phyloP scores from a whole-genome alignment of 495 filamentous ascomycete genomes.

The Daldinia loculata region DNA sequence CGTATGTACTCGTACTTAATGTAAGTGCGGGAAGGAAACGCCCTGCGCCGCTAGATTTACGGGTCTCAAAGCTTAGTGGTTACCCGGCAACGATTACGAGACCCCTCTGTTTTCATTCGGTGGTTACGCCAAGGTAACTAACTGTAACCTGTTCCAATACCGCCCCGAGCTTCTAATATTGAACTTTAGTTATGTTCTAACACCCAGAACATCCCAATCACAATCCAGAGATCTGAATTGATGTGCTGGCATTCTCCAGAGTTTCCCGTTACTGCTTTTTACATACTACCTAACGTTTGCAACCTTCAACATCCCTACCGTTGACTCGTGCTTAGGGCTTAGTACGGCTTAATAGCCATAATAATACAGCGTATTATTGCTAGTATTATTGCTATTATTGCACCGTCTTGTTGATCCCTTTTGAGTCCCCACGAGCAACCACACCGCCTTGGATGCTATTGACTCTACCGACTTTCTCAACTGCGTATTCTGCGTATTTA shows the following conservation, averaged over 20 bases:
- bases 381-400: slow-evolving; percentile 18
- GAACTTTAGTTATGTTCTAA: slow-evolving; percentile 15
- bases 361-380: slow-evolving; percentile 38
- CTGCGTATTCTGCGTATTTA: slow-evolving; percentile 12
- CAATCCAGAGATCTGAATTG: slow-evolving; percentile 34
- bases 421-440: slow-evolving; percentile 31
- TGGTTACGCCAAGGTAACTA: slow-evolving; percentile 32
- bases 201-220: slow-evolving; percentile 34
- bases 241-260: slow-evolving; percentile 40
- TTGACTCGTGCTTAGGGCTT: slow-evolving; percentile 20
- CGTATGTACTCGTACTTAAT: slow-evolving; percentile 7
- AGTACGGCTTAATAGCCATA: slow-evolving; percentile 31
- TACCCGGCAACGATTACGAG: slow-evolving; percentile 37
- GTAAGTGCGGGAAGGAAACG: slow-evolving; percentile 12
- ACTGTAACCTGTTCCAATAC: slow-evolving; percentile 29
- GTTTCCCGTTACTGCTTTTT: slow-evolving; percentile 11
- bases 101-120: slow-evolving; percentile 43
- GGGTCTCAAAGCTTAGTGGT: slow-evolving; percentile 17
- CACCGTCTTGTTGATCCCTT: slow-evolving; percentile 36
- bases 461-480: slow-evolving; percentile 8
- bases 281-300: slow-evolving; percentile 14
- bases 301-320: slow-evolving; percentile 12
- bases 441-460: slow-evolving; percentile 38
- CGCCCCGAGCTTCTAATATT: slow-evolving; percentile 34
- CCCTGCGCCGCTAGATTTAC: slow-evolving; percentile 21